Conservation (phyloP, 805 yeast species). For the Saccharomycopsis capsularis region DNA sequence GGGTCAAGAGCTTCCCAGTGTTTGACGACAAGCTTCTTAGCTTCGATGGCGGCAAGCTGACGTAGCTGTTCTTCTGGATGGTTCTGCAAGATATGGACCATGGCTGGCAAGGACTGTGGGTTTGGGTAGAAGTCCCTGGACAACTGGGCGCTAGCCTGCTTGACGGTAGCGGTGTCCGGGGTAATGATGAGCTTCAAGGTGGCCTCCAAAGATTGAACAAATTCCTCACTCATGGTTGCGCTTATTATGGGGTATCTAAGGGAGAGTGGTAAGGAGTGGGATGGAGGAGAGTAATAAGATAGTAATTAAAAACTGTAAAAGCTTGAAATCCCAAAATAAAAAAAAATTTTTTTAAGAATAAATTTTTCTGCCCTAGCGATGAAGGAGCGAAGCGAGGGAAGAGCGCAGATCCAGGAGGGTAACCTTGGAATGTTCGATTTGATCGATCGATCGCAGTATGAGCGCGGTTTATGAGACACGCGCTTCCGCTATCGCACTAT, state of each 20-base stretch:
- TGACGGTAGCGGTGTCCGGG: conserved; percentile 77
- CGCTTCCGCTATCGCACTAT: too few species aligned
- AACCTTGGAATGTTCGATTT: too few species aligned
- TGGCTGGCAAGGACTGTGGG: conserved; percentile 68
- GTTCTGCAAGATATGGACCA: conserved; percentile 72
- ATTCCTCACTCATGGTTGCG: conserved; percentile 58
- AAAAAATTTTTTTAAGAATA: too few species aligned
- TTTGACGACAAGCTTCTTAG: conserved; percentile 68
- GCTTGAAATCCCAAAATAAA: too few species aligned
- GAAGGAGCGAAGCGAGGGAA: too few species aligned
- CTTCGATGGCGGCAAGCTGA: conserved; percentile 95
- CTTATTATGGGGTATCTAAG: neutral
- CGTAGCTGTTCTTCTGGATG: conserved; percentile 65
- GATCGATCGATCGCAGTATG: too few species aligned
- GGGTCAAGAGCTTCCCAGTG: conserved; percentile 55
- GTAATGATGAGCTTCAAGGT: conserved; percentile 71
- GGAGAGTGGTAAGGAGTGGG: too few species aligned
- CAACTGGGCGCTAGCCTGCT: conserved; percentile 71
- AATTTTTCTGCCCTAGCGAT: too few species aligned
- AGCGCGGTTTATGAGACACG: too few species aligned
- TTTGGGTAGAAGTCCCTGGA: conserved; percentile 67
- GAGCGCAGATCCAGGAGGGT: too few species aligned
- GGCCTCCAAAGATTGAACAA: conserved; percentile 63
- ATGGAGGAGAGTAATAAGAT: too few species aligned
- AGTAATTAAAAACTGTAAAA: too few species aligned